Base-by-base conservation (phyloP, 1,139 yeast genomes). In the Yamadazyma dendronema region DNA sequence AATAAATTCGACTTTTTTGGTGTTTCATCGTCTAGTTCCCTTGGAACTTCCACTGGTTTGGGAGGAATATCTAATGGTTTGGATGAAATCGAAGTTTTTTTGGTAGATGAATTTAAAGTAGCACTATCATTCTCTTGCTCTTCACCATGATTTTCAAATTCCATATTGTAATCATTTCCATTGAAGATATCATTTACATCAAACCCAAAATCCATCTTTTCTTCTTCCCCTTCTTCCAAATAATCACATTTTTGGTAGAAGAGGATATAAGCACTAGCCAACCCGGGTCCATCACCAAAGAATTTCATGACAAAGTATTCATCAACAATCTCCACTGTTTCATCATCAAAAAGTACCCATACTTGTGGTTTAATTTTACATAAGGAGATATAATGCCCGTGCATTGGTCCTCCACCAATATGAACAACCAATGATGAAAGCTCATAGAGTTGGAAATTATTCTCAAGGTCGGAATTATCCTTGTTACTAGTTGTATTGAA, bases 401-500 rank as follows among this genome's bases (percentile, higher is more conserved):
- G 97, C 69, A 89, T 89, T 1, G 97, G 97, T 0, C 97, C 97
- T 3, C 97, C 95, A 4, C 98, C 98, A 52, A 92, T 83, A 54
- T 92, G 98, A 15, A 92, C 89, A 16, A 92, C 94, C 30, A 90
- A 81, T 0, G 94, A 89, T 44, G 81, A 84, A 36, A 92, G 65
- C 50, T 89, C 96, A 54, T 89, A 92, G 21, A 83, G 70, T n/a
- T 61, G 57, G 36, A 61, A 62, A 28, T 78, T 79, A 15, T 48
- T 48, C 12, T 48, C 51, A 3, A 29, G 22, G 12, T 35, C 30
- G 9, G 27, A 30, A 21, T 41, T 36, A 13, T 40, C 40, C 4
- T 33, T 27, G 23, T 45, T 50, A 25, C 72, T 80, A 1, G 90
- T 80, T 16, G 94, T 85, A 51, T 88, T 87, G 55, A 84, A 81